A percentile compares a stretch with the other conserved stretches of the same genome.
These are phyloP conservation scores for Amauroascus verrucosus DNA, from an alignment of 2,329 filamentous ascomycete genomes.

Conservation along the genomic window DNA sequence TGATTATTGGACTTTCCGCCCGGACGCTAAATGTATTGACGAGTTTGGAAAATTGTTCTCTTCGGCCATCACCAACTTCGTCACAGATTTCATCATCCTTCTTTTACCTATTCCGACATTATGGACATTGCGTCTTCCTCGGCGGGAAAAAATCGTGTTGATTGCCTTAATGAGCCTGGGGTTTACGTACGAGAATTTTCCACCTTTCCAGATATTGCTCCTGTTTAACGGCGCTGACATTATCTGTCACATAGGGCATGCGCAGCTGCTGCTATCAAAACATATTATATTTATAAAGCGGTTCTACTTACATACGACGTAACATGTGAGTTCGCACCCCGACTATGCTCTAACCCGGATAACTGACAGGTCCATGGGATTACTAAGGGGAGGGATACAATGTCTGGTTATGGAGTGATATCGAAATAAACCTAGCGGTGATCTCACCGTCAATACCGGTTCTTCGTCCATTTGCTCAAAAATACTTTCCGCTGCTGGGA, in stretches of 20 bases:
- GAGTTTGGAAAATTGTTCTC: slow-evolving; percentile 13
- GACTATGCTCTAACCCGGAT: no score
- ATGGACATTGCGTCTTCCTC: slow-evolving; percentile 16
- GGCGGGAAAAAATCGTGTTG: slow-evolving; percentile 13
- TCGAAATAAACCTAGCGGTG: slow-evolving; percentile 19
- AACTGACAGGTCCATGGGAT: not conserved
- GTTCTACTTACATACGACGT: slow-evolving; percentile 17
- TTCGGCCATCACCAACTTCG: slow-evolving; percentile 15
- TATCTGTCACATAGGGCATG: slow-evolving; percentile 12
- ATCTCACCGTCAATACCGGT: slow-evolving; percentile 20
- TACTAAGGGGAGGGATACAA: slow-evolving; percentile 18
- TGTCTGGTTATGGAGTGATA: slow-evolving; percentile 18
- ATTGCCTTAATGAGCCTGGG: slow-evolving; percentile 17
- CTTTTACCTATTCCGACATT: slow-evolving; percentile 17
- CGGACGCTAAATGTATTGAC: slow-evolving; percentile 11
- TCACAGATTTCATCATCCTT: slow-evolving; percentile 16
- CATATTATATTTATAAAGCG: slow-evolving; percentile 14
- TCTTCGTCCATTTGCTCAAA: slow-evolving; percentile 16
- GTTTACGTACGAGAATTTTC: slow-evolving; percentile 13
- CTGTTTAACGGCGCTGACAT: not conserved
- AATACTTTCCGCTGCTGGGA: slow-evolving; percentile 15
- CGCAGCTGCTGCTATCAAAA: slow-evolving; percentile 14
- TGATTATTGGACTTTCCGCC: slow-evolving; percentile 13
- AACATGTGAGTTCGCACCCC: slow-evolving; percentile 15
- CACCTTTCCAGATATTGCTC: not conserved